phyloP scores from a whole-genome alignment of 805 yeast species.

The Saccharomycopsis javanensis region DNA sequence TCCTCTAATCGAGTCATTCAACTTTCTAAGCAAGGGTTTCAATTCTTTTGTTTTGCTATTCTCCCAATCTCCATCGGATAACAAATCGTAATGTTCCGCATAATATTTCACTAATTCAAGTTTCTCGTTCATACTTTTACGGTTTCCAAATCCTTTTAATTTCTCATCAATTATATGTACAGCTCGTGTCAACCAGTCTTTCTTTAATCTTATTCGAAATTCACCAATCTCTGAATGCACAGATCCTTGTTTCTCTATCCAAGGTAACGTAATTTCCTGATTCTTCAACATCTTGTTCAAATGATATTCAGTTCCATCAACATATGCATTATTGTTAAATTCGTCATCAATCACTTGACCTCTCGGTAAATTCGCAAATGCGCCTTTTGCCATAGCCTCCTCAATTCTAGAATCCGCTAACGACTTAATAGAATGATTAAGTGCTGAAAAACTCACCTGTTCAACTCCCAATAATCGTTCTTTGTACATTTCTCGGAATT shows the following conservation, averaged over 20 bases:
- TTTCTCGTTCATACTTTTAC: slow-evolving; percentile 20
- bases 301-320: slow-evolving; percentile 66
- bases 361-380: slow-evolving; percentile 48
- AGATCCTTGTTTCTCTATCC: slow-evolving; percentile 73
- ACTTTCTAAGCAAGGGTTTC: slow-evolving; percentile 27
- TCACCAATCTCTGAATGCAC: slow-evolving; percentile 38
- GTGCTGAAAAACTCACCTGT: slow-evolving; percentile 52
- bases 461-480: slow-evolving; percentile 56
- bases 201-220: slow-evolving; percentile 38
- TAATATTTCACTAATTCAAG: slow-evolving; percentile 3
- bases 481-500: slow-evolving; percentile 49
- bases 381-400: slow-evolving; percentile 64
- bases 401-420: slow-evolving; percentile 70
- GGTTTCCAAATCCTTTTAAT: slow-evolving; percentile 18
- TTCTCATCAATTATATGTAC: slow-evolving; percentile 25
- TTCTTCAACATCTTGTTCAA: slow-evolving; percentile 64
- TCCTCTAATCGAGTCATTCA: slow-evolving; percentile 44
- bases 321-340: slow-evolving; percentile 40
- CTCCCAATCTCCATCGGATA: slow-evolving; percentile 32
- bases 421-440: slow-evolving; percentile 44
- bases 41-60: slow-evolving; percentile 26
- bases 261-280: slow-evolving; percentile 79
- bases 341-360: slow-evolving; percentile 47
- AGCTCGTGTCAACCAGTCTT: slow-evolving; percentile 31
- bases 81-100: neutral